Evolutionary conservation across 2,329 filamentous ascomycete species (phyloP).

Genomic region (Colletotrichum liriopes): DNA sequence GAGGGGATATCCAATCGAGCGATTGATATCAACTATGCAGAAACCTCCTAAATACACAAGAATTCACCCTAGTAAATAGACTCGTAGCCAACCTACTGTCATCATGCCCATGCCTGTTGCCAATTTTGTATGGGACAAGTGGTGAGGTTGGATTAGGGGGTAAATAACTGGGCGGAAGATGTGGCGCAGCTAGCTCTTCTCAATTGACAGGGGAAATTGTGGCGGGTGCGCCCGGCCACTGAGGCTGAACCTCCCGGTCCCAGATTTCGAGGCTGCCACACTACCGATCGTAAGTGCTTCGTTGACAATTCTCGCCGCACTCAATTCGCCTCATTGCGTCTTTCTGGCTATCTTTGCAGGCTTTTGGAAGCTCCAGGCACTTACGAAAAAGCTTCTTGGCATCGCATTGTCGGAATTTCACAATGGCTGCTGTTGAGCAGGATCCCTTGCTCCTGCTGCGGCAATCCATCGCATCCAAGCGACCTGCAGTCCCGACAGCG

Average conservation of each 20-base stretch:
- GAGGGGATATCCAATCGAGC: not conserved
- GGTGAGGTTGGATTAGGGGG: not conserved
- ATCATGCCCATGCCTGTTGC: not conserved
- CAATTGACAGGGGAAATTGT: not conserved
- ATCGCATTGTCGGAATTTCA: conserved; percentile 35
- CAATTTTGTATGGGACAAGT: too few relatives aligned
- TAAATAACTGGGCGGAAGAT: not conserved
- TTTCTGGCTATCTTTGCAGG: not conserved
- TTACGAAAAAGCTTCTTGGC: not conserved
- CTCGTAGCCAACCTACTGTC: not conserved
- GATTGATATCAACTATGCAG: not conserved
- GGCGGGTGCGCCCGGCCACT: not conserved
- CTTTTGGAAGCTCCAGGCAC: not conserved
- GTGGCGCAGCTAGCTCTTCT: conserved; percentile 9
- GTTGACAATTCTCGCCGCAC: conserved; percentile 6
- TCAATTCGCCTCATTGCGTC: conserved; percentile 7
- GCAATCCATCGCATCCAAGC: conserved; percentile 81
- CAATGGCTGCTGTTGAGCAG: conserved; percentile 73
- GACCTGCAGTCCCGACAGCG: conserved; percentile 80
- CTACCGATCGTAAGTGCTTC: conserved; percentile 6
- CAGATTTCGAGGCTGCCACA: conserved; percentile 35
- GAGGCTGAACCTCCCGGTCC: conserved; percentile 28
- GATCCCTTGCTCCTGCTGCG: conserved; percentile 90
- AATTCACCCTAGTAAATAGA: not conserved
- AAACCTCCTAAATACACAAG: not conserved